Conservation (phyloP, 2,329 filamentous ascomycete species). For the Xylariaceae sp. region DNA sequence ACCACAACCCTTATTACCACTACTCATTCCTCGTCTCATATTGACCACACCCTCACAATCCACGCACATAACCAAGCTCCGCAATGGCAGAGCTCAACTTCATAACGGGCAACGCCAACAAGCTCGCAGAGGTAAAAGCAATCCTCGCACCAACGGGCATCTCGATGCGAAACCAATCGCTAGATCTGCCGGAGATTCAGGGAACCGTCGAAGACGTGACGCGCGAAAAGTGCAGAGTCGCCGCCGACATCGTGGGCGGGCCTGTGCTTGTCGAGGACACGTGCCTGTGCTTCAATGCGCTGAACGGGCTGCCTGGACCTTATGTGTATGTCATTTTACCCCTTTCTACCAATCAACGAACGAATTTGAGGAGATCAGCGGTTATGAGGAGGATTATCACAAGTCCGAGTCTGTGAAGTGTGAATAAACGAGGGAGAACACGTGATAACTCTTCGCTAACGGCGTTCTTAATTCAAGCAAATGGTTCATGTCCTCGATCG, state of each 20-base stretch:
- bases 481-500: slow-evolving; percentile 83
- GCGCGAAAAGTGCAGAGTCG: slow-evolving; percentile 76
- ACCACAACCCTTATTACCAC: no score
- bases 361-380: not conserved
- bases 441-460: not conserved
- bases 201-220: slow-evolving; percentile 91
- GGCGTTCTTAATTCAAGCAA: slow-evolving; percentile 62
- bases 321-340: slow-evolving; percentile 69
- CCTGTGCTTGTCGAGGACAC: slow-evolving; percentile 96
- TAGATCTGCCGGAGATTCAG: slow-evolving; percentile 88
- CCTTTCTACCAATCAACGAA: not conserved
- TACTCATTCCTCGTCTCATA: no score
- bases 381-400: not conserved
- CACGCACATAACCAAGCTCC: no score
- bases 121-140: slow-evolving; percentile 81
- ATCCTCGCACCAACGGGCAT: slow-evolving; percentile 69
- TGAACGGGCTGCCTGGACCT: slow-evolving; percentile 86
- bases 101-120: slow-evolving; percentile 95
- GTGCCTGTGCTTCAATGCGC: slow-evolving; percentile 84
- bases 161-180: slow-evolving; percentile 65
- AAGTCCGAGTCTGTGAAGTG: not conserved
- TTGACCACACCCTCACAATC: no score
- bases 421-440: not conserved
- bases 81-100: slow-evolving; percentile 64
- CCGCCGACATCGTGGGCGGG: slow-evolving; percentile 66